Base-by-base conservation (phyloP, 495 filamentous ascomycete species). In the Podospora pseudoanserina region DNA sequence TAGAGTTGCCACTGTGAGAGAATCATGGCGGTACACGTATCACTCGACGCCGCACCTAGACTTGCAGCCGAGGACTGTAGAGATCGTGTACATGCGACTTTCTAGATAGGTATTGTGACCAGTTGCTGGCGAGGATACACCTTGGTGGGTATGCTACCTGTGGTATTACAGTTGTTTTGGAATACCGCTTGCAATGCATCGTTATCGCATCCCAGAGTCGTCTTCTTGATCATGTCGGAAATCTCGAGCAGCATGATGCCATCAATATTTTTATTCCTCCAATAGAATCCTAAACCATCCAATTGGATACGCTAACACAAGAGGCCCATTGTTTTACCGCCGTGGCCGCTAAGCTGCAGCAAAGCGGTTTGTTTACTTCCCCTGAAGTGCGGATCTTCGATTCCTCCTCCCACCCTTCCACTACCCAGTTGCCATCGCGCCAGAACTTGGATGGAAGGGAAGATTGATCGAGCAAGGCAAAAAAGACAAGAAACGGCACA, bases 331-430 rank as follows among this genome's bases (percentile, higher is more conserved):
- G 30, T 4, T 5, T 5, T 32, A 9, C 13, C 39, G 39, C 9
- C 9, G 2, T 49, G 9, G 39, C 39, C 39, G 39, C 39, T 49
- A 49, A 49, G 39, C 39, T 49, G 39, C 39, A 49, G 39, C 7
- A 49, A 49, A 49, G 13, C 39, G 15, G 30, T 63, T 63, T 63
- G 61, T 63, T 63, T 63, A 63, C 61, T 59, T 44, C 61, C 61
- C 61, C 61, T 63, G 61, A 63, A 49, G 4, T 39, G 28, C 20
- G 28, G 61, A 23, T 27, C 18, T 18, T 15, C 56, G 18, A 20
- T 4, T 27, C 56, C 23, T 5, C 18, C 20, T 58, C 5, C 19
- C 18, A 58, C 6, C 4, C 23, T 58, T n/a, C n/a, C 6, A 57
- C 23, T 18, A 4, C 18, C 56, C 23, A 13, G 4, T 16, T 15